These are phyloP conservation scores for Colletotrichum gigasporum DNA, from an alignment of 2,329 filamentous ascomycete genomes.

Conservation along the genomic window DNA sequence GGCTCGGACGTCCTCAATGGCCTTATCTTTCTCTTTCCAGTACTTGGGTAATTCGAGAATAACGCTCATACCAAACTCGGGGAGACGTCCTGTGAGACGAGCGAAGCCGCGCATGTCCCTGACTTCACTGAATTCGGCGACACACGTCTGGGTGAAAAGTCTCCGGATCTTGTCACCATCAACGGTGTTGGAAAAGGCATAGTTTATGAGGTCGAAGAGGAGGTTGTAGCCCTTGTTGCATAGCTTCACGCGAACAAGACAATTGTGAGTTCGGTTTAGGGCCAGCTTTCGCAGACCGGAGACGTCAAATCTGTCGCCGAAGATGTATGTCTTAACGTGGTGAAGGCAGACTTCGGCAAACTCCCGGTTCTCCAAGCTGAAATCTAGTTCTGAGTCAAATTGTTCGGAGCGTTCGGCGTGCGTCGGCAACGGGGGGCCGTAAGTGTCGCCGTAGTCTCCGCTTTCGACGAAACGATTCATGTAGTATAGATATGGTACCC, in stretches of 20 bases:
- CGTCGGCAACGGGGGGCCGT: background rate
- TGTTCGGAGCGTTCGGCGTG: no score
- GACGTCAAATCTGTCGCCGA: conserved; percentile 6
- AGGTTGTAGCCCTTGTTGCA: background rate
- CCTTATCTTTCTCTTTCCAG: background rate
- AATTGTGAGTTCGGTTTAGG: background rate
- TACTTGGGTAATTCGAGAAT: background rate
- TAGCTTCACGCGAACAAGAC: background rate
- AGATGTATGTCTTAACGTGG: conserved; percentile 2
- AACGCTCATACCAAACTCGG: background rate
- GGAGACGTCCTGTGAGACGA: background rate
- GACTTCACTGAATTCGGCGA: background rate
- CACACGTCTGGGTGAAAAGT: background rate
- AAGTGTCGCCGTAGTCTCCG: background rate
- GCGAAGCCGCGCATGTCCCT: background rate
- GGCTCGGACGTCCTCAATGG: background rate
- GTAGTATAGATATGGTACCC: background rate
- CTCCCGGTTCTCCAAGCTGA: background rate
- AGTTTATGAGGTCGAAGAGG: background rate
- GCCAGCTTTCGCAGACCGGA: background rate
- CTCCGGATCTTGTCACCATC: background rate
- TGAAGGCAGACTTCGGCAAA: background rate
- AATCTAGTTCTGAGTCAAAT: background rate
- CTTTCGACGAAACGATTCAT: background rate
- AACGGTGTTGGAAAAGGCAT: background rate